Conservation (phyloP, 2,329 filamentous ascomycete genomes). For the Monascus ruber region DNA sequence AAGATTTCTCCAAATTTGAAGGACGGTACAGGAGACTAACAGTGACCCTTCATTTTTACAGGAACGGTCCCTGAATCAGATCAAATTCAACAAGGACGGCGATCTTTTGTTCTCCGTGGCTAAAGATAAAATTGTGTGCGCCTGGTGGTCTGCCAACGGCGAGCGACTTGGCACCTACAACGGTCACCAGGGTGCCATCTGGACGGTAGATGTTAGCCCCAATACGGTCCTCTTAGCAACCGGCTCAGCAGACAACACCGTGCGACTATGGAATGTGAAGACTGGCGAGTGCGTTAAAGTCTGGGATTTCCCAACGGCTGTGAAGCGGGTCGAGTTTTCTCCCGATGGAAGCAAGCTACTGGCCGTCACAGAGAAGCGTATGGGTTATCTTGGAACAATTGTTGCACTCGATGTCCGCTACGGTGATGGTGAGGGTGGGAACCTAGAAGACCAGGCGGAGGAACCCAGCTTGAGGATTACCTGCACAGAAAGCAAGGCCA, state of each 20-base stretch:
- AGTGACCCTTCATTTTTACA: slow-evolving; percentile 19
- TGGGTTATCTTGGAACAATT: slow-evolving; percentile 90
- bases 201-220: slow-evolving; percentile 95
- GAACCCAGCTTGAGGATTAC: slow-evolving; percentile 80
- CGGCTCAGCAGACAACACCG: slow-evolving; percentile 95
- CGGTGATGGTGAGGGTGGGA: slow-evolving; percentile 45
- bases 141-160: slow-evolving; percentile 95
- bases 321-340: slow-evolving; percentile 96
- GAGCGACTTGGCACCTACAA: slow-evolving; percentile 94
- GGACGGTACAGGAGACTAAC: background rate
- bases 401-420: slow-evolving; percentile 81
- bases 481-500: slow-evolving; percentile 92
- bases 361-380: slow-evolving; percentile 96
- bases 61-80: slow-evolving; percentile 91
- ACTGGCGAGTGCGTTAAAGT: slow-evolving; percentile 87
- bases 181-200: slow-evolving; percentile 94
- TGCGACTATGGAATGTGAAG: slow-evolving; percentile 93
- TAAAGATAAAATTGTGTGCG: slow-evolving; percentile 95
- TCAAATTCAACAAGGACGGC: slow-evolving; percentile 91
- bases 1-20: background rate
- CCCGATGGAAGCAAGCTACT: slow-evolving; percentile 84
- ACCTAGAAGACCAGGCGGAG: slow-evolving; percentile 65
- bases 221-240: slow-evolving; percentile 85
- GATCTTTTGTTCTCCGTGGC: slow-evolving; percentile 92
- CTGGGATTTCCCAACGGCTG: slow-evolving; percentile 93